Evolutionary conservation across 176 grass and related monocot species (phyloP), one percentile per base, ranked within the genome.

Genomic region (Zoysia japonica): DNA sequence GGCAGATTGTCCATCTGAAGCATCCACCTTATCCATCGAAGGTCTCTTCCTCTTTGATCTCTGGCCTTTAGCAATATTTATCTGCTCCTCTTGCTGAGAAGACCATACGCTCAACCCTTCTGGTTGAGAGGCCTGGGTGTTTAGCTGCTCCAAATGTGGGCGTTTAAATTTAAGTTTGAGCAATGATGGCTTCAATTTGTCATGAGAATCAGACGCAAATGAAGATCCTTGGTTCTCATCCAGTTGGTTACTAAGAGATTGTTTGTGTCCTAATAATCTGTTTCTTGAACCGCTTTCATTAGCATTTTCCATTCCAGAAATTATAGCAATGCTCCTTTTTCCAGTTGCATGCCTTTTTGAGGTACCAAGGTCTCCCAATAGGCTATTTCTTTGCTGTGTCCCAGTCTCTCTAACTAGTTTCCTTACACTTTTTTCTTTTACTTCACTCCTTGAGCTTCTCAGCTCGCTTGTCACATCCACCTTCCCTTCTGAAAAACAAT

Each of bases 111-210:
- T 64, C 5, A 53, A 61, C 75, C 87, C 92, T 42, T 90, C 84
- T 57, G 80, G 76, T 76, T 85, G 65, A 48, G 82, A 84, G 68
- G 81, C 53, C 83, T 93, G 83, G 37, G 80, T 88, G 69, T 89
- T 95, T 78, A 57, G 78, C 78, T 89, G 92, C 65, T 99, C 92
- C 2, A 99, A 89, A 88, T 91, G 88, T 46, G 96, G 92, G 28
- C 91, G 93, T 83, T 99, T 99, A 83, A 99, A 99, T 77, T 99
- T 99, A 66, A 99, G 86, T 79, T 95, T 99, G 45, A 99, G 81
- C 81, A 99, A 88, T 52, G 92, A 90, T 15, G 92, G 88, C 71
- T 93, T 95, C 43, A 89, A 63, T 69, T 83, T 88, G 49, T 82
- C 90, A 60, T 87, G 80, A 84, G 91, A 88, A 59, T 70, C 80